Evolutionary conservation across 2,329 filamentous ascomycete species (phyloP).

Genomic region (Pezicula rhizophila): DNA sequence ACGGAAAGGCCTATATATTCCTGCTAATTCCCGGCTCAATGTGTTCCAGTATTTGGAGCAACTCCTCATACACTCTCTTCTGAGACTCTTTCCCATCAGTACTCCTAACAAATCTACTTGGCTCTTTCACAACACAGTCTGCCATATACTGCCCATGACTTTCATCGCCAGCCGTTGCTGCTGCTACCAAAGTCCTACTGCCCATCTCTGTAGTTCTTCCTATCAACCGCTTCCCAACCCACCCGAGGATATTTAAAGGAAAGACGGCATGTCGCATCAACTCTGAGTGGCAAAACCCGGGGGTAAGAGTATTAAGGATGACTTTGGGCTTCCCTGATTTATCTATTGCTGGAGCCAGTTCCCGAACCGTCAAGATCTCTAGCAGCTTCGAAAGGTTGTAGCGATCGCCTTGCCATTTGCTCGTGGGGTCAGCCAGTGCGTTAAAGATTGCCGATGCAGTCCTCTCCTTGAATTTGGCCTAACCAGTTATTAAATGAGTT

Average conservation of each 20-base stretch:
- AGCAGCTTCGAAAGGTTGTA: slow-evolving; percentile 32
- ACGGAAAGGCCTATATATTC: slow-evolving; percentile 30
- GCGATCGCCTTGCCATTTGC: slow-evolving; percentile 19
- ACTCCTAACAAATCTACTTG: slow-evolving; percentile 28
- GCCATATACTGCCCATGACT: slow-evolving; percentile 26
- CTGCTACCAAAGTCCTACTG: slow-evolving; percentile 28
- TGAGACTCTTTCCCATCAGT: slow-evolving; percentile 30
- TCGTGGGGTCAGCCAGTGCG: slow-evolving; percentile 10
- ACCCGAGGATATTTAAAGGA: slow-evolving; percentile 16
- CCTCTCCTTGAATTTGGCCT: slow-evolving; percentile 24
- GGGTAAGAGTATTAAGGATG: slow-evolving; percentile 28
- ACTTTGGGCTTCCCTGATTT: slow-evolving; percentile 20
- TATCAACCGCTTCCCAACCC: slow-evolving; percentile 19
- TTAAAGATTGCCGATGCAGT: slow-evolving; percentile 13
- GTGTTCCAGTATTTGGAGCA: slow-evolving; percentile 35
- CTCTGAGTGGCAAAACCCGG: slow-evolving; percentile 29
- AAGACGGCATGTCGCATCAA: slow-evolving; percentile 25
- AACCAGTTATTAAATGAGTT: neutral
- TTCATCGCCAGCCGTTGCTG: slow-evolving; percentile 21
- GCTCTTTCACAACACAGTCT: slow-evolving; percentile 18
- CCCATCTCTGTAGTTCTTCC: slow-evolving; percentile 28
- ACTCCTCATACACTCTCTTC: slow-evolving; percentile 34
- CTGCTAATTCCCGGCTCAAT: slow-evolving; percentile 33
- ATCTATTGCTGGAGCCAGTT: slow-evolving; percentile 23
- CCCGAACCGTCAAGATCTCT: slow-evolving; percentile 25